Percentiles rank a stretch among this genome's conserved stretches.
Evolutionary conservation across 371 early-diverging fungal species (phyloP).

Genomic region (Smittium culicis): DNA sequence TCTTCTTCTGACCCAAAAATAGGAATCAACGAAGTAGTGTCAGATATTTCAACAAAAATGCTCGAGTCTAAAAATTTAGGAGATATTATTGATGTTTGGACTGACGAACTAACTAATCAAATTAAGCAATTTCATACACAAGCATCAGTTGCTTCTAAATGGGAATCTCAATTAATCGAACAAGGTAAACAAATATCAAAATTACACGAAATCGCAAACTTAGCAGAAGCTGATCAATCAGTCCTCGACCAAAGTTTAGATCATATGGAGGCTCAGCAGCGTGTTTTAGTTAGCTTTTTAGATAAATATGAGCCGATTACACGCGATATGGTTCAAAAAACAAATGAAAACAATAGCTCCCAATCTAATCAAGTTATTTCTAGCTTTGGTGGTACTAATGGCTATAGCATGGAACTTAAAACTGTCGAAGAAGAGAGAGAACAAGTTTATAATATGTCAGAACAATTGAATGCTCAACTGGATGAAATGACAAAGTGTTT

Average conservation of each 20-base stretch:
- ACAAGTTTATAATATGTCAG: conserved; percentile 67
- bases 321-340: conserved; percentile 24
- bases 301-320: conserved; percentile 53
- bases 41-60: conserved; percentile 23
- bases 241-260: conserved; percentile 71
- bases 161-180: conserved; percentile 73
- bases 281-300: conserved; percentile 58
- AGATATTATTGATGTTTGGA: conserved; percentile 78
- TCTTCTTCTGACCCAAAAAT: neutral
- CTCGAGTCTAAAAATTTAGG: conserved; percentile 75
- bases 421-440: conserved; percentile 77
- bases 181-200: conserved; percentile 68
- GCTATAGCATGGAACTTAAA: conserved; percentile 12
- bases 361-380: neutral
- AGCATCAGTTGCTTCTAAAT: conserved; percentile 65
- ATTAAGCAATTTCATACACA: conserved; percentile 73
- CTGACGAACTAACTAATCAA: conserved; percentile 56
- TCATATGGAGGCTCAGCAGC: conserved; percentile 74
- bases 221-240: conserved; percentile 55
- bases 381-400: neutral
- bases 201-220: conserved; percentile 51
- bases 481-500: conserved; percentile 71
- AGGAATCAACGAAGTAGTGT: neutral
- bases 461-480: conserved; percentile 65
- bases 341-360: conserved; percentile 8